These are phyloP conservation scores for Myriosclerotinia scirpicola DNA, from an alignment of 2,329 filamentous ascomycete species.

Conservation along the genomic window DNA sequence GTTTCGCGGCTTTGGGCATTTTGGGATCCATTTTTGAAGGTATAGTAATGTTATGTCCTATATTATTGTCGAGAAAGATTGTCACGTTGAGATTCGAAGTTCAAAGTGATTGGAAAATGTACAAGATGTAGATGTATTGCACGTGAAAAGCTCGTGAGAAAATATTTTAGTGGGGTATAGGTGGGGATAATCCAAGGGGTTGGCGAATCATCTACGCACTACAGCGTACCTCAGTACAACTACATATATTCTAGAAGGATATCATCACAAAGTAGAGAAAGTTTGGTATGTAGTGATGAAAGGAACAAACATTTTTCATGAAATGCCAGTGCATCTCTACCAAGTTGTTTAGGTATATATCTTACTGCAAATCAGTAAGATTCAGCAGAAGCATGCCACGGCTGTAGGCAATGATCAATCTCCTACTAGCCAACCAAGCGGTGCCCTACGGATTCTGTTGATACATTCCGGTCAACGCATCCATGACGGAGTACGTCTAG, in stretches of 20 bases:
- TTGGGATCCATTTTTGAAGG: conserved; percentile 17
- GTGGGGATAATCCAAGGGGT: not conserved
- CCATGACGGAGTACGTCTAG: no score
- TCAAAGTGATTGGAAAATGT: not conserved
- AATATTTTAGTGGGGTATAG: conserved; percentile 5
- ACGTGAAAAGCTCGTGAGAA: conserved; percentile 22
- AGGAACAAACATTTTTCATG: not conserved
- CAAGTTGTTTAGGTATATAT: not conserved
- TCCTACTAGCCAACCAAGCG: no score
- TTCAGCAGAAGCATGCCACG: not conserved
- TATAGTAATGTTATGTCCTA: not conserved
- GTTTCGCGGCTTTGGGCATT: conserved; percentile 11
- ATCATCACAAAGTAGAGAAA: not conserved
- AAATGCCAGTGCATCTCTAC: not conserved
- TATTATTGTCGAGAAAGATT: not conserved
- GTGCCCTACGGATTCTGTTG: no score
- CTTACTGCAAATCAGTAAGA: not conserved
- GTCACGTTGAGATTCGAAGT: not conserved
- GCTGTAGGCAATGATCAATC: not conserved
- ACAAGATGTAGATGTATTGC: not conserved
- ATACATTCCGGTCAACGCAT: no score
- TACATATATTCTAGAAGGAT: not conserved
- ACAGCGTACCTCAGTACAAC: not conserved
- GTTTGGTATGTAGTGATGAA: not conserved
- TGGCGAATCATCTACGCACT: not conserved